Evolutionary conservation across 495 filamentous ascomycete genomes (phyloP), one percentile per base, ranked within the genome.

Genomic region (Lepidopterella palustris): DNA sequence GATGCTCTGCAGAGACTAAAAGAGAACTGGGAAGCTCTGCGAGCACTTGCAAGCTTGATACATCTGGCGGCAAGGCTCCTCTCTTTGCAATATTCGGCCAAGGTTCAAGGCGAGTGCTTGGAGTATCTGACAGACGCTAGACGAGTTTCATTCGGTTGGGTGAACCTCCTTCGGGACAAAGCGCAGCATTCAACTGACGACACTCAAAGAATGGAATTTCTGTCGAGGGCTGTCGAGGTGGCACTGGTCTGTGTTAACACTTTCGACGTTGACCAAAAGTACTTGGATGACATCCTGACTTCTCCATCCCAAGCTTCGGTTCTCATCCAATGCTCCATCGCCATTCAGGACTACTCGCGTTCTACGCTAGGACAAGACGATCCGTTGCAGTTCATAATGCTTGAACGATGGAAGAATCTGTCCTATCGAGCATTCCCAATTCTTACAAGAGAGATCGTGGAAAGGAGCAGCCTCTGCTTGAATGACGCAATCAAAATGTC

Each of bases 11-110:
- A 26, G 11, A 45, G 53, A 52, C 35, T 65, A 9, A 52, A 53
- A 20, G 62, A 58, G 23, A 68, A 69, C 35, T 68, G 68, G 67
- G 57, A 70, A 26, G 55, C 60, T 5, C 58, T 52, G 31, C 29
- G 59, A 24, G 52, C 65, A 2, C 23, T 70, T 1, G 40, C 48
- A 20, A 57, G 35, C 23, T 60, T 63, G 27, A 45, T 63, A 11
- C 45, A 45, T 11, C 40, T 70, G 21, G 35, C 53, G 5, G 9
- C 27, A 24, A 45, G 62, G 20, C 18, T 68, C 23, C 55, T 67
- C 2, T 57, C 61, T 4, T 52, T 67, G 5, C 57, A 49, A 0
- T 1, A 31, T 3, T 39, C 55, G 0, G 26, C 3, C 0, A 23
- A 32, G 0, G 42, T 62, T 31, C 24, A 45, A 9, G 27, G 28